phyloP scores from a whole-genome alignment of 1,284 basidiomycete genomes.

The Coniferiporia weirii region DNA sequence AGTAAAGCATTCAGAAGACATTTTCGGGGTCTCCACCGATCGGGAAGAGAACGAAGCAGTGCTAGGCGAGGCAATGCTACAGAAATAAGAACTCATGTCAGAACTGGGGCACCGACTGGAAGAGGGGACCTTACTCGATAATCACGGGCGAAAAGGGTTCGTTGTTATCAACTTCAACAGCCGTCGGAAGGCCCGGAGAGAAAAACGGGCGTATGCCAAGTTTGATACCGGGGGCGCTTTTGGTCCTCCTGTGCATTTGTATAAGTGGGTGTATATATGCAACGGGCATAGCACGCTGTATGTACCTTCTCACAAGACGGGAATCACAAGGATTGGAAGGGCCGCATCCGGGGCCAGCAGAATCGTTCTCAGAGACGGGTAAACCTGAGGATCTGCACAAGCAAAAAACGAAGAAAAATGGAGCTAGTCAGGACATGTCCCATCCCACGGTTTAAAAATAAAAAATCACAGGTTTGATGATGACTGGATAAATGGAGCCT shows the following conservation, averaged over 20 bases:
- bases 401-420: not conserved
- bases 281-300: not conserved
- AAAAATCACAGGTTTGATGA: slow-evolving; percentile 9
- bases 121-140: slow-evolving; percentile 5
- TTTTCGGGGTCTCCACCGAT: slow-evolving; percentile 8
- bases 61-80: slow-evolving; percentile 12
- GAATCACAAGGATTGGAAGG: not conserved
- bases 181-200: slow-evolving; percentile 11
- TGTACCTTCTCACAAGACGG: slow-evolving; percentile 1
- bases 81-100: not conserved
- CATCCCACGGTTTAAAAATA: not conserved
- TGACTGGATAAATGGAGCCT: not conserved
- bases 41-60: slow-evolving; percentile 10
- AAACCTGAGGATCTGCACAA: not conserved
- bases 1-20: slow-evolving; percentile 6
- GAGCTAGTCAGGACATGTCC: not conserved
- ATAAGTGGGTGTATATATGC: not conserved
- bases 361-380: slow-evolving; percentile 4
- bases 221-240: slow-evolving; percentile 15
- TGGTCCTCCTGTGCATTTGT: slow-evolving; percentile 12
- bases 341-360: not conserved
- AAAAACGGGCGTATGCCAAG: slow-evolving; percentile 7
- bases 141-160: slow-evolving; percentile 7
- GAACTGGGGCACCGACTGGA: not conserved
- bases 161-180: not conserved